phyloP scores from a whole-genome alignment of 441 rosid species.

The Erodium moschatum region DNA sequence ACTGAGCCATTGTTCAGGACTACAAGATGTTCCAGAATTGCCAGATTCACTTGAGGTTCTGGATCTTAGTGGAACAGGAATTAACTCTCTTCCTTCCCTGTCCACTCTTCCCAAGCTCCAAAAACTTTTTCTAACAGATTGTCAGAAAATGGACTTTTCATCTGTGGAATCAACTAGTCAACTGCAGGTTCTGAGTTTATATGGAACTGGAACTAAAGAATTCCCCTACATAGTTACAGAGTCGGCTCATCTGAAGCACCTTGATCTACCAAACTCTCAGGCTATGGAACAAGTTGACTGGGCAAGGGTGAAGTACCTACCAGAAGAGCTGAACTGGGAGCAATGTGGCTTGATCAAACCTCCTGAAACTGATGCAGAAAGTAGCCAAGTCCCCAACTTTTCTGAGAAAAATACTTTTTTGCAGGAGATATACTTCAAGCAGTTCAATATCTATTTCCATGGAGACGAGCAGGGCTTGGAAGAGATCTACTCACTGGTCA shows the following conservation, averaged over 20 bases:
- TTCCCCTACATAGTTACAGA: constrained; percentile 16
- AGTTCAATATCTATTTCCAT: not conserved
- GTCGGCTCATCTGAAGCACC: constrained; percentile 16
- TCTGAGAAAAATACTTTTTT: constrained; percentile 17
- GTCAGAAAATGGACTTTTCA: constrained; percentile 23
- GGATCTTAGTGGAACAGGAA: constrained; percentile 23
- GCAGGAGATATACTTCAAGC: constrained; percentile 11
- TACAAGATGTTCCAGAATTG: not conserved
- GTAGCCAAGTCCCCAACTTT: constrained; percentile 13
- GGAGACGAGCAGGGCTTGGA: constrained; percentile 17
- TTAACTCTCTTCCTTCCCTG: constrained; percentile 17
- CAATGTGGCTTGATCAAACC: constrained; percentile 17
- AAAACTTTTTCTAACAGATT: constrained; percentile 30
- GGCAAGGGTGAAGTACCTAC: constrained; percentile 18
- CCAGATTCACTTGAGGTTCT: constrained; percentile 22
- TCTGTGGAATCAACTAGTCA: constrained; percentile 23
- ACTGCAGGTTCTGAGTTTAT: constrained; percentile 37
- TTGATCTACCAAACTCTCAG: constrained; percentile 23
- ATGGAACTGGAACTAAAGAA: constrained; percentile 22
- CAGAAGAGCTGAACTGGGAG: constrained; percentile 23
- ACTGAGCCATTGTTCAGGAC: constrained; percentile 18
- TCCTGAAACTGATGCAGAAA: constrained; percentile 12
- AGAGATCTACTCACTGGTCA: constrained; percentile 19
- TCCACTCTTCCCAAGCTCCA: constrained; percentile 18
- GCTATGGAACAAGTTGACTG: constrained; percentile 14